These are phyloP conservation scores for Setaria italica DNA, from an alignment of 202 grass and related monocot species.

Conservation along the genomic window DNA sequence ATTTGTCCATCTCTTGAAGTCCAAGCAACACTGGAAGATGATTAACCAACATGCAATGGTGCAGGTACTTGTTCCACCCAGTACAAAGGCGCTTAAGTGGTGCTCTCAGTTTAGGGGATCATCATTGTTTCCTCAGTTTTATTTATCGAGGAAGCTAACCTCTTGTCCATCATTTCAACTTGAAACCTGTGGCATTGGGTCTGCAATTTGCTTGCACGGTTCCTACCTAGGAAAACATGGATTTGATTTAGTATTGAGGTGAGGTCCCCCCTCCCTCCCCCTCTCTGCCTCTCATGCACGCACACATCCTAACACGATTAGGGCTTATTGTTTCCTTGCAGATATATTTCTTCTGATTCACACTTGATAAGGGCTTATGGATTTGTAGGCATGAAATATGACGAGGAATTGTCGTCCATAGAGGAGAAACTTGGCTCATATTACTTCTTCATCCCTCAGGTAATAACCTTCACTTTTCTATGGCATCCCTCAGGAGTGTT, in stretches of 20 bases:
- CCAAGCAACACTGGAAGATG: constrained; percentile 10
- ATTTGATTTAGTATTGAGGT: constrained; percentile 75
- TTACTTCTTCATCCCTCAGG: constrained; percentile 91
- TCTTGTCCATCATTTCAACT: constrained; percentile 47
- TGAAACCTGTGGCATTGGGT: constrained; percentile 71
- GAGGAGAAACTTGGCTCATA: constrained; percentile 64
- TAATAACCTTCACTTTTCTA: constrained; percentile 48
- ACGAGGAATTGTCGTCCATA: constrained; percentile 43
- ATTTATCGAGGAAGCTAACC: constrained; percentile 51
- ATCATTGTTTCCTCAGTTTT: constrained; percentile 85
- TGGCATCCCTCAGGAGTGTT: constrained; percentile 27
- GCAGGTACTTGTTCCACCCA: constrained; percentile 82
- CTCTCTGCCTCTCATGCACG: not conserved
- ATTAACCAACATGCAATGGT: constrained; percentile 43
- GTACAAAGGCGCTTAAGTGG: constrained; percentile 76
- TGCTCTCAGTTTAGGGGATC: constrained; percentile 64
- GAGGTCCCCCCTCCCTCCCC: not conserved
- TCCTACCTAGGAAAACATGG: constrained; percentile 50
- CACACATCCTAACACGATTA: constrained; percentile 6
- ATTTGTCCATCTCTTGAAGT: constrained; percentile 18
- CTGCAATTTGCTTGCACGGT: constrained; percentile 71
- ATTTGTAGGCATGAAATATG: constrained; percentile 67
- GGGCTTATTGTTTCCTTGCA: constrained; percentile 44
- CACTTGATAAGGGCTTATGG: constrained; percentile 79
- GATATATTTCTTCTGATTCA: constrained; percentile 83